Evolutionary conservation across 2,329 filamentous ascomycete species (phyloP), one percentile per base, ranked within the genome.

Genomic region (Piedraia hortae): DNA sequence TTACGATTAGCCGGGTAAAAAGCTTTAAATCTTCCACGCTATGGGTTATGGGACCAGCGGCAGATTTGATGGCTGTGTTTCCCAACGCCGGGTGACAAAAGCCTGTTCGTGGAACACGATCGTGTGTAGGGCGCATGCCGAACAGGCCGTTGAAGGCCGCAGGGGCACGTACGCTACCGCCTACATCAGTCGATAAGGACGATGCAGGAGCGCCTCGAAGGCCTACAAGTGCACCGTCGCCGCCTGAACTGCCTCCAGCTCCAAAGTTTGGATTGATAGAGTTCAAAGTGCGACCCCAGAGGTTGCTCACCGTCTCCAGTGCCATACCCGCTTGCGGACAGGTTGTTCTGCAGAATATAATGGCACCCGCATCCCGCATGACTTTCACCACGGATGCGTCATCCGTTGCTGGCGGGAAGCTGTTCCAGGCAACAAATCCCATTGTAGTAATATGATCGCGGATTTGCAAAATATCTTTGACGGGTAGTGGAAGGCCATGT

Each of bases 351-450:
- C 46, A 59, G 41, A 51, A 64, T 3, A 56, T 38, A 0, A 62
- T 46, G 0, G 59, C 61, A 1, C 61, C 61, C 0, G 56, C 42
- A 4, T 41, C 43, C 5, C 56, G 46, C 8, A 67, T 42, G 31
- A 49, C 38, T 37, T 41, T 43, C 44, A 46, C 59, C 34, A 46
- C 56, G 14, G 47, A 53, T 26, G 45, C 56, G 3, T 46, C 50
- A 26, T 52, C 51, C 18, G 50, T 43, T 22, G 57, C 62, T 39
- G 67, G 43, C 30, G 64, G 59, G 0, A 56, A 59, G 4, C 54
- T 56, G n/a, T 68, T 56, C 53, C 62, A 64, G n/a, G 62, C 60
- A 12, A 67, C 48, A 33, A 67, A 69, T 7, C 62, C 63, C 16
- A 7, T 7, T 17, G 10, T 17, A 17, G 16, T 7, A 7, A 7